A percentile compares a stretch with the other conserved stretches of the same genome.
These are phyloP conservation scores for Lachnellula arida DNA, from an alignment of 2,329 filamentous ascomycete genomes.

Conservation along the genomic window DNA sequence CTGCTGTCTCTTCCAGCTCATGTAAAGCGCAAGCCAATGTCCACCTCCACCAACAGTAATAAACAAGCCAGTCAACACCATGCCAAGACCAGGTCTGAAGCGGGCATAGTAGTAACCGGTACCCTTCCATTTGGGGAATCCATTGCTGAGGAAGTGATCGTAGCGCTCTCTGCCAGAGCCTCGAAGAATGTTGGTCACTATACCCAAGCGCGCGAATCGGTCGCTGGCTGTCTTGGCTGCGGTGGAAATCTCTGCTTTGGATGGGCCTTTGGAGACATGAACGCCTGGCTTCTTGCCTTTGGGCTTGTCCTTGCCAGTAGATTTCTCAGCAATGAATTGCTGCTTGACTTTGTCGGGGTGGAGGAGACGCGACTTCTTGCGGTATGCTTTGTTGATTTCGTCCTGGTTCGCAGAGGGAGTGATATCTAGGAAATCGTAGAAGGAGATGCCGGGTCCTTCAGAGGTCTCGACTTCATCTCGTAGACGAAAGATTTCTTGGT, in stretches of 20 bases:
- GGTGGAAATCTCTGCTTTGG: conserved; percentile 68
- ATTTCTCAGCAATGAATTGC: conserved; percentile 65
- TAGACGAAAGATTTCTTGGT: conserved; percentile 96
- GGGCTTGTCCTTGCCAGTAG: conserved; percentile 47
- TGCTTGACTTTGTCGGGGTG: conserved; percentile 97
- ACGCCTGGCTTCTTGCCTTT: conserved; percentile 54
- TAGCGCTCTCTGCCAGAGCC: conserved; percentile 80
- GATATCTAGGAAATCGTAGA: conserved; percentile 91
- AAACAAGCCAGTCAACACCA: conserved; percentile 77
- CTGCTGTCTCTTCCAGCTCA: conserved; percentile 83
- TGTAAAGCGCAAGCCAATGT: conserved; percentile 80
- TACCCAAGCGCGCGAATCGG: conserved; percentile 75
- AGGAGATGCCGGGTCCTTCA: conserved; percentile 76
- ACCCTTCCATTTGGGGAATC: conserved; percentile 94
- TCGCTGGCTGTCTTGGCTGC: conserved; percentile 78
- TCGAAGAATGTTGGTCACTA: conserved; percentile 81
- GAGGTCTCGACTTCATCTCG: conserved; percentile 75
- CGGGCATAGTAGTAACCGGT: conserved; percentile 98
- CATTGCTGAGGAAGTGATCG: conserved; percentile 88
- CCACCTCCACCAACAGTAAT: conserved; percentile 76
- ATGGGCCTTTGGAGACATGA: conserved; percentile 65
- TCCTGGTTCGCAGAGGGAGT: conserved; percentile 69
- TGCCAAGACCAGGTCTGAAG: conserved; percentile 84
- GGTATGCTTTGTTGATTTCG: conserved; percentile 90
- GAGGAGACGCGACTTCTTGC: conserved; percentile 74